A percentile compares a stretch with the other conserved stretches of the same genome.
phyloP scores from a whole-genome alignment of 2,329 filamentous ascomycete genomes.

The Fusarium albosuccineum region DNA sequence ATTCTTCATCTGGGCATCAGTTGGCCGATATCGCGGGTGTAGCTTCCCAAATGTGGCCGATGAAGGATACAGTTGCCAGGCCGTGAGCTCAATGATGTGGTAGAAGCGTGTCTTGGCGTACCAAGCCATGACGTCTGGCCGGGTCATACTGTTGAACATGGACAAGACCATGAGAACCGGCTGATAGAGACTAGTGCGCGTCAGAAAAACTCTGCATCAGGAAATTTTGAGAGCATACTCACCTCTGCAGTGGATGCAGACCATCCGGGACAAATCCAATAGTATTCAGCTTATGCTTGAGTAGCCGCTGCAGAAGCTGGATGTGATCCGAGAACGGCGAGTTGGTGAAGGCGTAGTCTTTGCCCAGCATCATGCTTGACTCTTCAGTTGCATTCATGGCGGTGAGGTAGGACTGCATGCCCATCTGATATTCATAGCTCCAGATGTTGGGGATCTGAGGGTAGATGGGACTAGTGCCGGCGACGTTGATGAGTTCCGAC shows the following conservation, averaged over 20 bases:
- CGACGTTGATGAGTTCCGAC: conserved; percentile 19
- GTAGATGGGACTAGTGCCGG: conserved; percentile 34
- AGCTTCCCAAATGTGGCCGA: conserved; percentile 44
- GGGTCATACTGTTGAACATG: conserved; percentile 53
- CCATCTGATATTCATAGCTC: conserved; percentile 50
- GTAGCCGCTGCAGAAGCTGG: conserved; percentile 42
- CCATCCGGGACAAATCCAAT: conserved; percentile 31
- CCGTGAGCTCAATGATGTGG: conserved; percentile 51
- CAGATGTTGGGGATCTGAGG: conserved; percentile 49
- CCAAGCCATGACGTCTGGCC: conserved; percentile 52
- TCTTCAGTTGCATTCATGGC: conserved; percentile 43
- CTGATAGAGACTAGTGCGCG: conserved; percentile 41
- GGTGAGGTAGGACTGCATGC: conserved; percentile 43
- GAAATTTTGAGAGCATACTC: not conserved
- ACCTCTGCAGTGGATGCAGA: conserved; percentile 33
- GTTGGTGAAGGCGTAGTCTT: conserved; percentile 45
- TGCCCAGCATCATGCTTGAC: conserved; percentile 38
- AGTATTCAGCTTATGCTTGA: conserved; percentile 41
- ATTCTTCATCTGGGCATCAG: conserved; percentile 41
- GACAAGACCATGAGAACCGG: conserved; percentile 49
- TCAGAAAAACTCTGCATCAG: not conserved
- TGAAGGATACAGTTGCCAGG: conserved; percentile 51
- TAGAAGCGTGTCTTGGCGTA: conserved; percentile 57
- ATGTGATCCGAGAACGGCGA: conserved; percentile 51
- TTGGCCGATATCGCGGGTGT: conserved; percentile 48